Evolutionary conservation across 192 early-diverging fungal genomes (phyloP).

Genomic region (Dissophora ornata): DNA sequence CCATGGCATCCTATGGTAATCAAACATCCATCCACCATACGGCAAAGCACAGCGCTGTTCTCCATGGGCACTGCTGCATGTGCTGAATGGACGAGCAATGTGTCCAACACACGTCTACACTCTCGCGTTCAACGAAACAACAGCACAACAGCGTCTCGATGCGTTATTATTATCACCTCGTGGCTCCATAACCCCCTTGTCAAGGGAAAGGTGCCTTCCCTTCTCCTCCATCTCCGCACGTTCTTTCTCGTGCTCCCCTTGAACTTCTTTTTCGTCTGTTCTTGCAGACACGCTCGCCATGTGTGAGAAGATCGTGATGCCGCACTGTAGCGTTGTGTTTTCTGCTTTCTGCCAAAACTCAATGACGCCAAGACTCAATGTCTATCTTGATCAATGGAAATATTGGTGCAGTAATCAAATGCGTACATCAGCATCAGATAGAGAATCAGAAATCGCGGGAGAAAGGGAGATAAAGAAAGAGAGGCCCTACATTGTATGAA

Average conservation of each 20-base stretch:
- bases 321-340: no score
- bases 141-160: no score
- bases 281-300: background rate
- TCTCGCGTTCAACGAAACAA: background rate
- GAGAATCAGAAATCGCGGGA: background rate
- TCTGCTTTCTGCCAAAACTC: no score
- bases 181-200: no score
- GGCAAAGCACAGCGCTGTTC: background rate
- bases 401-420: background rate
- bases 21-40: background rate
- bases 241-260: background rate
- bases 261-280: background rate
- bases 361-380: no score
- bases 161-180: no score
- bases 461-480: no score
- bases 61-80: background rate
- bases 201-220: background rate
- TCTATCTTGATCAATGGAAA: no score
- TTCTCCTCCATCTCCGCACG: background rate
- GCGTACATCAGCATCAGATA: background rate
- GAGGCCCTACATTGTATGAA: no score
- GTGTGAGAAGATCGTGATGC: slow-evolving; percentile 1
- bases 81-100: no score
- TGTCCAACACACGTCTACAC: background rate
- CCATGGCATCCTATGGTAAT: slow-evolving; percentile 38